Percentiles rank a stretch among this genome's conserved stretches.
phyloP scores from a whole-genome alignment of 202 grass and related monocot species.

The Zizania palustris region DNA sequence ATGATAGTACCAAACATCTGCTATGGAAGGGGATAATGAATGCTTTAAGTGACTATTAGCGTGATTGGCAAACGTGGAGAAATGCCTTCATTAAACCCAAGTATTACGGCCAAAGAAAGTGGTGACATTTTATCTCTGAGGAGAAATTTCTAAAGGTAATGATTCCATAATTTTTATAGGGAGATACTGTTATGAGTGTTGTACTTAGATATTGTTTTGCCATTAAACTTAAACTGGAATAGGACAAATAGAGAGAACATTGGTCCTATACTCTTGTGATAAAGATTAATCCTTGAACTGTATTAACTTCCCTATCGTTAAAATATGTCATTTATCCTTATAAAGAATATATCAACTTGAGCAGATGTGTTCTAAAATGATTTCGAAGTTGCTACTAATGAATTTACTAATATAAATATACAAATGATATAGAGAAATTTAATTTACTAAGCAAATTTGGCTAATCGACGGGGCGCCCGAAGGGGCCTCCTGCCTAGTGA shows the following conservation, averaged over 20 bases:
- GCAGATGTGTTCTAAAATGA: no score
- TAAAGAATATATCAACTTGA: no score
- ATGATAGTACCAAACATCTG: slow-evolving; percentile 51
- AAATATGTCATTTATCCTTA: no score
- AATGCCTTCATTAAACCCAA: slow-evolving; percentile 87
- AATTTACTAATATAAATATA: no score
- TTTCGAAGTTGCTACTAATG: no score
- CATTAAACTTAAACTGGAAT: not conserved
- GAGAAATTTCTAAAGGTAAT: slow-evolving; percentile 98
- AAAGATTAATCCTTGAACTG: not conserved
- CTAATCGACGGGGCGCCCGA: no score
- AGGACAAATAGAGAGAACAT: not conserved
- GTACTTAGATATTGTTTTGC: not conserved
- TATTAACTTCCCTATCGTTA: no score
- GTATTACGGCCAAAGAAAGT: slow-evolving; percentile 93
- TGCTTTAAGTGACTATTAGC: slow-evolving; percentile 90
- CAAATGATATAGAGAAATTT: no score
- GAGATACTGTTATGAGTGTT: not conserved
- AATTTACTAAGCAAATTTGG: no score
- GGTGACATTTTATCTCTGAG: slow-evolving; percentile 93
- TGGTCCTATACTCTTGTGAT: not conserved
- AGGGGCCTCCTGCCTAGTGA: no score
- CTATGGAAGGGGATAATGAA: slow-evolving; percentile 69
- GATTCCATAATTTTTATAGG: not conserved
- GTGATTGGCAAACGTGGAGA: slow-evolving; percentile 75